Conservation (phyloP, 2,329 filamentous ascomycete species). For the Ophiocordyceps unilateralis region DNA sequence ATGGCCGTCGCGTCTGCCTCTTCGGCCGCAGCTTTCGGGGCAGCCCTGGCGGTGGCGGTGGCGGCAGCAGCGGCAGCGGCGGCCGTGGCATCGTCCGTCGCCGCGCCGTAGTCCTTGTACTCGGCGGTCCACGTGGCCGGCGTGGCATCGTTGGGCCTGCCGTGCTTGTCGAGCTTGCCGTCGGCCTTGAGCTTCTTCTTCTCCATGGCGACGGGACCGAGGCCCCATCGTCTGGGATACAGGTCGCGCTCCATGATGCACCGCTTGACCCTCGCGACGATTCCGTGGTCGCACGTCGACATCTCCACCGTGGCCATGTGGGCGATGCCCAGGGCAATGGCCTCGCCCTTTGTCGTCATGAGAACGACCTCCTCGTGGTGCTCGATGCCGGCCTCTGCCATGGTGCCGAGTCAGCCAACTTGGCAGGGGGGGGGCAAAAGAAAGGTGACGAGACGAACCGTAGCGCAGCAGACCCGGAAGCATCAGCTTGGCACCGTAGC, state of each 20-base stretch:
- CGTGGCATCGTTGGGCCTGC: conserved; percentile 79
- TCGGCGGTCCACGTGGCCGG: conserved; percentile 82
- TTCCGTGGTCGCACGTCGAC: conserved; percentile 90
- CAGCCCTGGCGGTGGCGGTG: conserved; percentile 6
- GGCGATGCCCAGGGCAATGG: conserved; percentile 87
- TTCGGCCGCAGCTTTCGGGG: not conserved
- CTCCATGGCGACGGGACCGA: conserved; percentile 81
- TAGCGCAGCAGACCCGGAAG: conserved; percentile 89
- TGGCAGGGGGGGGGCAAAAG: not conserved
- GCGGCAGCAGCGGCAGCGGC: conserved; percentile 26
- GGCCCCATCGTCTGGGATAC: conserved; percentile 91
- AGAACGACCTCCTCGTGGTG: conserved; percentile 91
- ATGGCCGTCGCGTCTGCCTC: conserved; percentile 16
- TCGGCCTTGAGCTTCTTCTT: conserved; percentile 99
- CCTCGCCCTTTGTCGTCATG: conserved; percentile 98
- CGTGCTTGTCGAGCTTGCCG: conserved; percentile 96
- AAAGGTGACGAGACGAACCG: conserved; percentile 31
- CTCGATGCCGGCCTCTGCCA: conserved; percentile 69
- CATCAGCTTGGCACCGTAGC: conserved; percentile 98
- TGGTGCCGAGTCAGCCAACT: not conserved
- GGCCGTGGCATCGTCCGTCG: conserved; percentile 25
- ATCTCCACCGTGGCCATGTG: conserved; percentile 98
- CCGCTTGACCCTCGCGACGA: conserved; percentile 96
- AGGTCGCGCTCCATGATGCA: conserved; percentile 99
- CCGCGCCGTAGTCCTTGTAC: conserved; percentile 76